Conservation (phyloP, 1,139 yeast genomes). For the Komagataea norvegica region DNA sequence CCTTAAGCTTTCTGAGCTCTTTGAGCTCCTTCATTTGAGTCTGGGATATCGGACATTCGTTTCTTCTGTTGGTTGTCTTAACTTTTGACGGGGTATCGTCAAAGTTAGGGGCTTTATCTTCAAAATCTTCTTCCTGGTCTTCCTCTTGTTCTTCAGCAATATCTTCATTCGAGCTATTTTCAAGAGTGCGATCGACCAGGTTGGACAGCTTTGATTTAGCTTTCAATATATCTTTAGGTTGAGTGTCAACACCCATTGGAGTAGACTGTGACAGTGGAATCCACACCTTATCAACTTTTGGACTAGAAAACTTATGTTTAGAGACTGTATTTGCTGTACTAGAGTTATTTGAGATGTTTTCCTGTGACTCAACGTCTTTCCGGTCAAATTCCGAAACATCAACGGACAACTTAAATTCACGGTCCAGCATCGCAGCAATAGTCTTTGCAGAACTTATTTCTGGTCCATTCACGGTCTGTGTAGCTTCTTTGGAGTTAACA, state of each 20-base stretch:
- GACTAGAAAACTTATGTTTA: slow-evolving; percentile 13
- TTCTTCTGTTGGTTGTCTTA: slow-evolving; percentile 4
- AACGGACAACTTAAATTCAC: not conserved
- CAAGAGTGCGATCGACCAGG: slow-evolving; percentile 14
- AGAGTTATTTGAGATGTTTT: too few relatives aligned
- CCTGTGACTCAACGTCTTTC: too few relatives aligned
- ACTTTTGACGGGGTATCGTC: slow-evolving; percentile 24
- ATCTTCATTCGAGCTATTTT: not conserved
- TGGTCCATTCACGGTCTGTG: too few relatives aligned
- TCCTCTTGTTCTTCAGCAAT: slow-evolving; percentile 1
- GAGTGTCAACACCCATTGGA: slow-evolving; percentile 18
- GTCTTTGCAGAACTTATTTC: not conserved
- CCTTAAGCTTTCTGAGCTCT: slow-evolving; percentile 18
- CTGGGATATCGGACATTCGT: not conserved
- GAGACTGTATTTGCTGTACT: too few relatives aligned
- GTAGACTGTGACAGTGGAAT: slow-evolving; percentile 24
- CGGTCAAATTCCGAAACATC: too few relatives aligned
- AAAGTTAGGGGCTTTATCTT: slow-evolving; percentile 9
- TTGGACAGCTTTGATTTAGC: slow-evolving; percentile 21
- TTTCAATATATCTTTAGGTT: slow-evolving; percentile 24
- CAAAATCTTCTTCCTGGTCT: slow-evolving; percentile 6
- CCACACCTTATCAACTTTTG: slow-evolving; percentile 20
- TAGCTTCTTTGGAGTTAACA: not conserved
- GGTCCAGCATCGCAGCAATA: slow-evolving; percentile 1
- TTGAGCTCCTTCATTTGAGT: slow-evolving; percentile 13